Base-by-base conservation (phyloP, 2,329 filamentous ascomycete species). In the Microsporum ferrugineum region DNA sequence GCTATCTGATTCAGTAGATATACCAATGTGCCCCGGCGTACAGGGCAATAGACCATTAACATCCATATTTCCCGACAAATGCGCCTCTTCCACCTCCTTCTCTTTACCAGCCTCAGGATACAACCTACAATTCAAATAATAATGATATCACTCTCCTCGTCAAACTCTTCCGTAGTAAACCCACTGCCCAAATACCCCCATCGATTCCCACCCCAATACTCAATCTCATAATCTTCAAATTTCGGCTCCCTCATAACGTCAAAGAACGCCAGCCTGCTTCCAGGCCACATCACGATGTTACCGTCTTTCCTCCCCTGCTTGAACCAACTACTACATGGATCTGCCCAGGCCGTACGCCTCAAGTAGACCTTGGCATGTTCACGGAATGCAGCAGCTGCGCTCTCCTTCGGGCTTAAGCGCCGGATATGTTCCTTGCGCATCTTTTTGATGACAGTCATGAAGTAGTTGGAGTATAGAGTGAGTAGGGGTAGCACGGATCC, bases 201-300 rank as follows among this genome's bases (percentile, higher is more conserved):
- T n/a, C 64, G 64, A 61, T 65, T 65, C 57, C 51, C 43, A 58
- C 64, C 61, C 62, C 62, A 63, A 56, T 65, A 65, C 45, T 65
- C 57, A 27, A 65, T 65, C 10, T 65, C 62, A 61, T 64, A 65
- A 17, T 65, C 64, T 36, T 65, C 64, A 59, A 60, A 65, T 41
- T 61, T 63, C 1, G 62, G 62, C 27, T 64, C 59, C 27, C 49
- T 41, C 45, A 65, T 23, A 33, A 62, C n/a, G 12, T 65, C 62
- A 34, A 65, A 62, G 58, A 64, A 65, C 0, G 62, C 60, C 17
- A 70, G 58, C 14, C 67, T 61, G 10, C 59, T 65, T 33, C 67
- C 68, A 7, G 68, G 68, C 66, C 67, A 70, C 45, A 68, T 62
- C 29, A 64, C 65, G 36, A 66, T 60, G 31, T 64, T 63, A 7